phyloP scores from a whole-genome alignment of 192 early-diverging fungal species.

The Podila horticola region DNA sequence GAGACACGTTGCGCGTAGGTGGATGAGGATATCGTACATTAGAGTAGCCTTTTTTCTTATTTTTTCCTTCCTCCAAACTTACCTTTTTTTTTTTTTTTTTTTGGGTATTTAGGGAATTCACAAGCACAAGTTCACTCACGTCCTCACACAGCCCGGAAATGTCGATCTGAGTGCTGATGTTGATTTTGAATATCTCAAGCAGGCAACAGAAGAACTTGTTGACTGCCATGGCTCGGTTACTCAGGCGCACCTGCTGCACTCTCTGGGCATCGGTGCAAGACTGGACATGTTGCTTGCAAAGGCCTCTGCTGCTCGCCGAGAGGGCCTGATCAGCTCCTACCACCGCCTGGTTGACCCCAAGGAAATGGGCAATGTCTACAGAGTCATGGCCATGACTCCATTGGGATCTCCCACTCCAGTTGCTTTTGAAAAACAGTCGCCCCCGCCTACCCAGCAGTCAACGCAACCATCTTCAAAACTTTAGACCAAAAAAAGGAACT shows the following conservation, averaged over 20 bases:
- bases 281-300: constrained; percentile 73
- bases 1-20: constrained; percentile 81
- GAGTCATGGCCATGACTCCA: constrained; percentile 74
- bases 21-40: background rate
- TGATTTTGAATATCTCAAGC: constrained; percentile 81
- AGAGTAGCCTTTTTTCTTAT: too few relatives aligned
- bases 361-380: constrained; percentile 91
- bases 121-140: constrained; percentile 82
- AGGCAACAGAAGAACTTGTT: constrained; percentile 61
- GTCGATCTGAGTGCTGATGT: constrained; percentile 94
- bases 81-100: background rate
- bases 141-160: constrained; percentile 83
- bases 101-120: constrained; percentile 73
- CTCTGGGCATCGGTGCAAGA: constrained; percentile 85
- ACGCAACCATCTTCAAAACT: constrained; percentile 3
- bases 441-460: background rate
- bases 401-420: constrained; percentile 23
- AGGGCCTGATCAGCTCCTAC: constrained; percentile 74
- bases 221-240: constrained; percentile 80
- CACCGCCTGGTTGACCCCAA: constrained; percentile 79
- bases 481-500: background rate
- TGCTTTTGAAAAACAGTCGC: constrained; percentile 36
- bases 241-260: constrained; percentile 79
- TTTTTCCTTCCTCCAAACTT: background rate
- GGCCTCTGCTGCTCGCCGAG: constrained; percentile 58